Evolutionary conservation across 805 yeast species (phyloP).

Genomic region (Zygosaccharomyces bailii): DNA sequence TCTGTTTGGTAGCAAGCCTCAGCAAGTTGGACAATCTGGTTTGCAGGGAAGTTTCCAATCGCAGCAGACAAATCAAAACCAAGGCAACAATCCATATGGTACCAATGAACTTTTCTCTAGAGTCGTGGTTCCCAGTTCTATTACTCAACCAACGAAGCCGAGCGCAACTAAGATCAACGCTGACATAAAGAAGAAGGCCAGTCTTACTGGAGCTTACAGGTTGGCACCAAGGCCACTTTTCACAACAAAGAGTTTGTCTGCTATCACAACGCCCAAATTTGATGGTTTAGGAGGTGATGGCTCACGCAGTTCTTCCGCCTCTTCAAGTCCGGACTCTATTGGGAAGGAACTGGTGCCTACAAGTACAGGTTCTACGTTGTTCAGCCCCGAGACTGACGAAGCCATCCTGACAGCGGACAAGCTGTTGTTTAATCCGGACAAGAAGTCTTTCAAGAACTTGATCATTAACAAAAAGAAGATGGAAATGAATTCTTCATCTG

Average conservation of each 20-base stretch:
- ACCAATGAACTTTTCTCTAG: slow-evolving; percentile 61
- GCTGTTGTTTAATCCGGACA: slow-evolving; percentile 31
- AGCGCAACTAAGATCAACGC: slow-evolving; percentile 47
- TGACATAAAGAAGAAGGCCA: slow-evolving; percentile 53
- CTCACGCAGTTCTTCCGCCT: slow-evolving; percentile 10
- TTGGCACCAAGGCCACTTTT: slow-evolving; percentile 63
- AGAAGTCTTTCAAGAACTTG: slow-evolving; percentile 30
- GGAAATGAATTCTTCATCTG: slow-evolving; percentile 9
- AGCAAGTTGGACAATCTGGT: slow-evolving; percentile 19
- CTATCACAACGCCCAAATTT: slow-evolving; percentile 1
- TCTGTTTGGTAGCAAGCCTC: slow-evolving; percentile 39
- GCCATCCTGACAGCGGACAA: slow-evolving; percentile 24
- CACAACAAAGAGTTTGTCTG: slow-evolving; percentile 20
- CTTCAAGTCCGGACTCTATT: slow-evolving; percentile 17
- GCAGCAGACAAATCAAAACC: slow-evolving; percentile 36
- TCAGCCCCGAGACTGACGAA: slow-evolving; percentile 20
- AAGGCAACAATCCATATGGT: slow-evolving; percentile 64
- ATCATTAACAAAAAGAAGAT: slow-evolving; percentile 25
- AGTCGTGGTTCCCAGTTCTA: slow-evolving; percentile 36
- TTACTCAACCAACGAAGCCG: slow-evolving; percentile 42
- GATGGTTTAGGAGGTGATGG: slow-evolving; percentile 5
- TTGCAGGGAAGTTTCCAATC: slow-evolving; percentile 13
- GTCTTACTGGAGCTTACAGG: slow-evolving; percentile 58
- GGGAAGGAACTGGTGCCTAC: slow-evolving; percentile 17
- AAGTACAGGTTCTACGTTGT: slow-evolving; percentile 12